Conservation (phyloP, 306 rosid species). For the Clitoria ternatea region DNA sequence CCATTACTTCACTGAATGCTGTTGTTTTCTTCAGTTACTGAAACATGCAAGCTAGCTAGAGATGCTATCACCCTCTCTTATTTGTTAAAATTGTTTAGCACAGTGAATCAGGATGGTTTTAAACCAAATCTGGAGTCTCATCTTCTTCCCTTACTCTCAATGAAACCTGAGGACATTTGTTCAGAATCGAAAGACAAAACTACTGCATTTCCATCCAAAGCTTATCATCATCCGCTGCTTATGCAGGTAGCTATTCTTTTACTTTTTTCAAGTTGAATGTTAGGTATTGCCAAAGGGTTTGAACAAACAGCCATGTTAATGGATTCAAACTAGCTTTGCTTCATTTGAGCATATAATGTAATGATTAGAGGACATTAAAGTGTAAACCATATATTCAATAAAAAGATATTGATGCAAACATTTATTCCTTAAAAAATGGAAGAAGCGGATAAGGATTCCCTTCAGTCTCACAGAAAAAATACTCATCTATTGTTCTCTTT, state of each 20-base stretch:
- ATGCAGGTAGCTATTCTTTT: slow-evolving; percentile 53
- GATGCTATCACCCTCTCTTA: slow-evolving; percentile 14
- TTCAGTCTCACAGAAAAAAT: neutral
- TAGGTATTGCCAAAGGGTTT: neutral
- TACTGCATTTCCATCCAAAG: slow-evolving; percentile 43
- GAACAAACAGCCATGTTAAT: neutral
- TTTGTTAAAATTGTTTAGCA: slow-evolving; percentile 54
- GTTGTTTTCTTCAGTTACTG: neutral
- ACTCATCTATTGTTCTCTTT: neutral
- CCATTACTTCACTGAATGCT: neutral
- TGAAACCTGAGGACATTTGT: slow-evolving; percentile 60
- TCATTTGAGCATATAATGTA: neutral
- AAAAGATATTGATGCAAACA: neutral
- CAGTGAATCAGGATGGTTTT: slow-evolving; percentile 94
- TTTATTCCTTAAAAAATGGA: neutral
- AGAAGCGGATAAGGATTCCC: no score
- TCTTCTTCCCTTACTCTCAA: slow-evolving; percentile 79
- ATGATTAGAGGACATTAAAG: no score
- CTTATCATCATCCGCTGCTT: slow-evolving; percentile 67
- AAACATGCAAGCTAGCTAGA: slow-evolving; percentile 13
- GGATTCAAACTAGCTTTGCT: neutral
- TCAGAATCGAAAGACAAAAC: slow-evolving; percentile 57
- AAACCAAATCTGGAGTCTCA: slow-evolving; percentile 93
- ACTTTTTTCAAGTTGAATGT: neutral
- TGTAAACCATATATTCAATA: neutral